phyloP scores from a whole-genome alignment of 805 yeast species.

The Candida koratica region DNA sequence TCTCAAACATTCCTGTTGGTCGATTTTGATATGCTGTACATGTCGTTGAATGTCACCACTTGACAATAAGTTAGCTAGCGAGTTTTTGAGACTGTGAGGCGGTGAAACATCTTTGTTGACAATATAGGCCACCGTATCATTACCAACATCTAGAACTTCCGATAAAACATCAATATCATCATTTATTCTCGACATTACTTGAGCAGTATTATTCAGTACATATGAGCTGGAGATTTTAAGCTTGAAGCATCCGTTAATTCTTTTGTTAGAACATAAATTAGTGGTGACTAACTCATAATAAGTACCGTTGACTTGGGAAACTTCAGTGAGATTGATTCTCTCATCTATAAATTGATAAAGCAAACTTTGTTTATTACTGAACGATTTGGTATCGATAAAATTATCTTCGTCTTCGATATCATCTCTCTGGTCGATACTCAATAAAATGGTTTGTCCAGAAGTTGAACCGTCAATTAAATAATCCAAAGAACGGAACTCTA shows the following conservation, averaged over 20 bases:
- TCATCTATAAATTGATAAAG: slow-evolving; percentile 65
- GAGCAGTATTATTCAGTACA: slow-evolving; percentile 2
- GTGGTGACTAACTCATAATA: slow-evolving; percentile 43
- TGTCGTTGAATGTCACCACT: slow-evolving; percentile 27
- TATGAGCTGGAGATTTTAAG: slow-evolving; percentile 30
- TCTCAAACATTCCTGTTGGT: slow-evolving; percentile 50
- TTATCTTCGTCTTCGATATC: slow-evolving; percentile 23
- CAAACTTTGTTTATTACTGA: slow-evolving; percentile 33
- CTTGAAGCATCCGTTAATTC: slow-evolving; percentile 56
- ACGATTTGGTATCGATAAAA: slow-evolving; percentile 20
- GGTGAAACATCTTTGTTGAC: slow-evolving; percentile 55
- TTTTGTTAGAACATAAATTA: slow-evolving; percentile 51
- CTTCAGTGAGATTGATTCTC: slow-evolving; percentile 28
- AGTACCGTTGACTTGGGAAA: slow-evolving; percentile 1
- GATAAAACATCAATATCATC: slow-evolving; percentile 48
- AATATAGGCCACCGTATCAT: slow-evolving; percentile 58
- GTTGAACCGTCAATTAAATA: slow-evolving; percentile 53
- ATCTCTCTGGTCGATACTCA: slow-evolving; percentile 39
- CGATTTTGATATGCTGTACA: slow-evolving; percentile 28
- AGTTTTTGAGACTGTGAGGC: slow-evolving; percentile 61
- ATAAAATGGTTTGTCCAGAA: slow-evolving; percentile 57
- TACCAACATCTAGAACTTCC: slow-evolving; percentile 50
- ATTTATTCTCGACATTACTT: slow-evolving; percentile 42
- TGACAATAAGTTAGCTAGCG: slow-evolving; percentile 50
- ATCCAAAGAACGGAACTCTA: slow-evolving; percentile 55